These are phyloP conservation scores for Sclerotinia nivalis DNA, from an alignment of 2,329 filamentous ascomycete species.

Conservation along the genomic window DNA sequence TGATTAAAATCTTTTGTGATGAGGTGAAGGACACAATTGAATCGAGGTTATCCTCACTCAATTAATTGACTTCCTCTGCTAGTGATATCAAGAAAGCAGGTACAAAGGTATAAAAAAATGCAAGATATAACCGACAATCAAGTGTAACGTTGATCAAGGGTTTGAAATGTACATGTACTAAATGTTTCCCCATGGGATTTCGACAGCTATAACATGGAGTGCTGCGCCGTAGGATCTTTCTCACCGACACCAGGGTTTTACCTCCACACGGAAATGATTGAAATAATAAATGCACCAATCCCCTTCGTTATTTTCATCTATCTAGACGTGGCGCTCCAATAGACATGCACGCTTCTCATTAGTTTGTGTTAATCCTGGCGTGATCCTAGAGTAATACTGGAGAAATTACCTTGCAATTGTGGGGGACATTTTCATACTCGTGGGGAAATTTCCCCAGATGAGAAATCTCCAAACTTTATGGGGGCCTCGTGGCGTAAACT, in stretches of 20 bases:
- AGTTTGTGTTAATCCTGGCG: neutral
- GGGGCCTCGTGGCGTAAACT: neutral
- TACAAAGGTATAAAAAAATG: neutral
- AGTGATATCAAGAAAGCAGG: neutral
- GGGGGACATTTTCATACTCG: neutral
- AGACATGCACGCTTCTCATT: neutral
- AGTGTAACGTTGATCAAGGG: neutral
- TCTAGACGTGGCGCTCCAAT: slow-evolving; percentile 8
- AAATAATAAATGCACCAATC: slow-evolving; percentile 23
- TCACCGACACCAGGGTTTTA: neutral
- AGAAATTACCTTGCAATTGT: slow-evolving; percentile 12
- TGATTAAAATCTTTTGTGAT: neutral
- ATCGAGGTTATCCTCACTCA: neutral
- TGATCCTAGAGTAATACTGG: slow-evolving; percentile 13
- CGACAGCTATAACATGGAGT: neutral
- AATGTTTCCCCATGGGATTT: neutral
- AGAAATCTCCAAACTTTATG: slow-evolving; percentile 2
- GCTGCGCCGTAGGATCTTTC: slow-evolving; percentile 7
- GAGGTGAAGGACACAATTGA: neutral
- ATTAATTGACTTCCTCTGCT: neutral
- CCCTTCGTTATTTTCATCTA: neutral
- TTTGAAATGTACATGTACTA: slow-evolving; percentile 4
- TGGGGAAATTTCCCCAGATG: slow-evolving; percentile 20
- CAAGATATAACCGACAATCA: neutral
- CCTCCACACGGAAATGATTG: slow-evolving; percentile 19